Evolutionary conservation across 768 basidiomycete species (phyloP).

Genomic region (Collybia sp.): DNA sequence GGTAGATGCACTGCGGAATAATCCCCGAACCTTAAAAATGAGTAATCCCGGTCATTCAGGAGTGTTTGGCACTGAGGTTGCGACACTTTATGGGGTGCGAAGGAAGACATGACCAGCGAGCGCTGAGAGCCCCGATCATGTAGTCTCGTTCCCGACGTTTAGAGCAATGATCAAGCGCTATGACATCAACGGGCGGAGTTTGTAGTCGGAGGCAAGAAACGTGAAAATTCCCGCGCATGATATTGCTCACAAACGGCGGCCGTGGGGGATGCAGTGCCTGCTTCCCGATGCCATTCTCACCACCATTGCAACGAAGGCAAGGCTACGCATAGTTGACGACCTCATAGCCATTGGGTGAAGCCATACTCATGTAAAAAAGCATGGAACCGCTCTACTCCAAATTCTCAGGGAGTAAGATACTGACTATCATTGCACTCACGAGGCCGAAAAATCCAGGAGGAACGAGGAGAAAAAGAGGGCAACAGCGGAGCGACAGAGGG

Average conservation of each 20-base stretch:
- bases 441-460: slow-evolving; percentile 2
- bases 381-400: slow-evolving; percentile 16
- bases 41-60: too few species aligned
- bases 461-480: slow-evolving; percentile 4
- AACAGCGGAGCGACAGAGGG: slow-evolving; percentile 2
- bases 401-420: slow-evolving; percentile 10
- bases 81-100: too few species aligned
- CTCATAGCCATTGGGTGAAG: slow-evolving; percentile 2
- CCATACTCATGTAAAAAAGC: slow-evolving; percentile 6
- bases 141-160: too few species aligned
- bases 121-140: too few species aligned
- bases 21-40: too few species aligned
- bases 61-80: too few species aligned
- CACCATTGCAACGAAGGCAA: slow-evolving; percentile 9
- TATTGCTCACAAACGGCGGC: not conserved
- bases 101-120: too few species aligned
- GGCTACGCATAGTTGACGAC: slow-evolving; percentile 10
- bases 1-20: too few species aligned
- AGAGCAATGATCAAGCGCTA: too few species aligned
- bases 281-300: slow-evolving; percentile 15
- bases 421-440: not conserved
- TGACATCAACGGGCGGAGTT: too few species aligned
- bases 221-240: too few species aligned
- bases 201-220: too few species aligned
- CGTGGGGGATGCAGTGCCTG: slow-evolving; percentile 2